Evolutionary conservation across 768 basidiomycete genomes (phyloP).

Genomic region (Pulveroboletus sp.): DNA sequence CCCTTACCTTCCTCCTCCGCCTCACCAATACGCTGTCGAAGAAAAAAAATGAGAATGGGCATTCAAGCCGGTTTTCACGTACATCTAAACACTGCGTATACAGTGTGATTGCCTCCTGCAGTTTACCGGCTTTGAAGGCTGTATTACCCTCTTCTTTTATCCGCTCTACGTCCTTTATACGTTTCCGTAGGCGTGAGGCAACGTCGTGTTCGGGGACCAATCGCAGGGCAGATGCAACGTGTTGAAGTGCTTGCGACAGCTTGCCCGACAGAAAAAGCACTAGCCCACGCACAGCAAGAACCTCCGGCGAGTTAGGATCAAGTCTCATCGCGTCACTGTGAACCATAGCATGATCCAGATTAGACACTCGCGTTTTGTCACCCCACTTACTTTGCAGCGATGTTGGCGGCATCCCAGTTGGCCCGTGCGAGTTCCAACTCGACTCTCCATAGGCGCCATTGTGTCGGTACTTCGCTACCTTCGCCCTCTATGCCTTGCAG

Average conservation of each 20-base stretch:
- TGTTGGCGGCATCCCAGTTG: conserved; percentile 69
- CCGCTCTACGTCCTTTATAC: conserved; percentile 78
- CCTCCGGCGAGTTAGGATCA: conserved; percentile 73
- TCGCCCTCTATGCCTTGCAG: conserved; percentile 69
- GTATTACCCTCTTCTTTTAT: conserved; percentile 83
- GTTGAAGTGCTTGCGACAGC: conserved; percentile 66
- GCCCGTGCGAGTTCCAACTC: conserved; percentile 72
- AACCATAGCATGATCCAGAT: neutral
- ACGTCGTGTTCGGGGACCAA: conserved; percentile 73
- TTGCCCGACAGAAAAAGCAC: conserved; percentile 73
- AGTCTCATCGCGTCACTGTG: conserved; percentile 70
- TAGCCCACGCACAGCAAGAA: conserved; percentile 71
- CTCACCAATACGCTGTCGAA: conserved; percentile 60
- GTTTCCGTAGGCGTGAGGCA: conserved; percentile 67
- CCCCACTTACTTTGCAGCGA: conserved; percentile 64
- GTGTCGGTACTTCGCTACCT: conserved; percentile 66
- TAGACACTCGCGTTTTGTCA: neutral
- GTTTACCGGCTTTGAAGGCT: conserved; percentile 60
- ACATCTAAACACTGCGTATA: conserved; percentile 75
- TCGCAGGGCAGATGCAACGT: conserved; percentile 66
- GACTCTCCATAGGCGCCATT: conserved; percentile 79
- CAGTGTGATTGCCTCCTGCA: conserved; percentile 59
- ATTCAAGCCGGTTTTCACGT: conserved; percentile 11
- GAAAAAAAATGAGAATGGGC: neutral
- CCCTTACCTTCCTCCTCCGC: conserved; percentile 70